phyloP scores from a whole-genome alignment of 768 basidiomycete species.

The Panus rudis region DNA sequence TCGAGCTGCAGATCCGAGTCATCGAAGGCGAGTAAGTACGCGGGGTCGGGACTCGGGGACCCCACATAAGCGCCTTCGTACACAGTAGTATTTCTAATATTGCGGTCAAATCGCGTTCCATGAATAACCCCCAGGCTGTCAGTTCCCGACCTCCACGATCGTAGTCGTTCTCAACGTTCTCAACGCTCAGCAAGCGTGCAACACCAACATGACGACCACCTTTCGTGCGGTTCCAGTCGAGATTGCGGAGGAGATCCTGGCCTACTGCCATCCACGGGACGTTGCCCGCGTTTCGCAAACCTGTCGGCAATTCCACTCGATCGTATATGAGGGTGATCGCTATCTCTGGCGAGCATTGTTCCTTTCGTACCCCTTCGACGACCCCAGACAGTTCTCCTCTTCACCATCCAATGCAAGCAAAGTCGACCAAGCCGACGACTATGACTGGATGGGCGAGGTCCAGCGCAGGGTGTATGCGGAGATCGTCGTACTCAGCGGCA shows the following conservation, averaged over 20 bases:
- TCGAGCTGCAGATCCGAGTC: no score
- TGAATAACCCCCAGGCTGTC: no score
- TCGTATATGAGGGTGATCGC: conserved; percentile 49
- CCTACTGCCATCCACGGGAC: conserved; percentile 47
- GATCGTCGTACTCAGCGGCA: conserved; percentile 12
- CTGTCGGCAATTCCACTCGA: conserved; percentile 37
- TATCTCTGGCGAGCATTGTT: conserved; percentile 68
- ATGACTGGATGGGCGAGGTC: conserved; percentile 32
- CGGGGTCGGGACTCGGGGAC: no score
- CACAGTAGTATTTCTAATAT: no score
- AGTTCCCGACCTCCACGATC: no score
- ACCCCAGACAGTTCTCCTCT: conserved; percentile 41
- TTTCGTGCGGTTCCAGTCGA: conserved; percentile 43
- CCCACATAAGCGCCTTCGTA: no score
- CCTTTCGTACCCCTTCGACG: conserved; percentile 53
- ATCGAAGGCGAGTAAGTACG: no score
- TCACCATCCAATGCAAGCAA: conserved; percentile 5
- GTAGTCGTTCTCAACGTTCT: no score
- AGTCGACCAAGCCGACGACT: neutral
- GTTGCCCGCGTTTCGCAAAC: conserved; percentile 54
- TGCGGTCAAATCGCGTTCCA: no score
- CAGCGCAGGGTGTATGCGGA: conserved; percentile 38
- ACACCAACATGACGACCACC: neutral
- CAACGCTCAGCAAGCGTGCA: no score
- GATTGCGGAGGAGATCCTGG: conserved; percentile 50